Evolutionary conservation across 371 early-diverging fungal genomes (phyloP).

Genomic region (Circinella umbellata): DNA sequence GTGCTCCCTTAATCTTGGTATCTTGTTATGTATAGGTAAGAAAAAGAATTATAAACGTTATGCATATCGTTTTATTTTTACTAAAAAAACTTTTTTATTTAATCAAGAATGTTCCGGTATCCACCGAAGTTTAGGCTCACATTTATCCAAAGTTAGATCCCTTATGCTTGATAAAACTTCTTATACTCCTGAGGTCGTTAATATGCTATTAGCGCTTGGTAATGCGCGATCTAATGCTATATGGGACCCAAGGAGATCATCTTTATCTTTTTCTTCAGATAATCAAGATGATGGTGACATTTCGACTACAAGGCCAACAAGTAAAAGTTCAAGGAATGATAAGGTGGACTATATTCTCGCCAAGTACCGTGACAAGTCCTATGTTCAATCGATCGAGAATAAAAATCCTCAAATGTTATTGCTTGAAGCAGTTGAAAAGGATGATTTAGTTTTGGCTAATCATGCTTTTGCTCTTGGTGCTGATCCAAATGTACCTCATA

Average conservation of each 20-base stretch:
- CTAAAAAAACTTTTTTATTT: not conserved
- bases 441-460: constrained; percentile 42
- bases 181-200: constrained; percentile 64
- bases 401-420: constrained; percentile 28
- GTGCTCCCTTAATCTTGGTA: constrained; percentile 92
- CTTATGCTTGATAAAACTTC: constrained; percentile 80
- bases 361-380: constrained; percentile 43
- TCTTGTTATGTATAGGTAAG: constrained; percentile 90
- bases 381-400: constrained; percentile 15
- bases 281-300: too few relatives aligned
- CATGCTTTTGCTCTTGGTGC: constrained; percentile 46
- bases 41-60: not conserved
- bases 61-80: not conserved
- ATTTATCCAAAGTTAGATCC: constrained; percentile 88
- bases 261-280: not conserved
- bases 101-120: constrained; percentile 92
- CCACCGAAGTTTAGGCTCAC: constrained; percentile 94
- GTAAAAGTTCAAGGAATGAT: constrained; percentile 9
- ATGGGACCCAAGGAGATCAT: constrained; percentile 50
- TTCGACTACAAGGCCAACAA: not conserved
- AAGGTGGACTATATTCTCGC: constrained; percentile 18
- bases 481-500: constrained; percentile 31
- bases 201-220: constrained; percentile 59
- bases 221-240: constrained; percentile 62
- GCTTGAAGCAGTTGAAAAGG: constrained; percentile 38